phyloP scores from a whole-genome alignment of 441 rosid species.

The Erodium moschatum region DNA sequence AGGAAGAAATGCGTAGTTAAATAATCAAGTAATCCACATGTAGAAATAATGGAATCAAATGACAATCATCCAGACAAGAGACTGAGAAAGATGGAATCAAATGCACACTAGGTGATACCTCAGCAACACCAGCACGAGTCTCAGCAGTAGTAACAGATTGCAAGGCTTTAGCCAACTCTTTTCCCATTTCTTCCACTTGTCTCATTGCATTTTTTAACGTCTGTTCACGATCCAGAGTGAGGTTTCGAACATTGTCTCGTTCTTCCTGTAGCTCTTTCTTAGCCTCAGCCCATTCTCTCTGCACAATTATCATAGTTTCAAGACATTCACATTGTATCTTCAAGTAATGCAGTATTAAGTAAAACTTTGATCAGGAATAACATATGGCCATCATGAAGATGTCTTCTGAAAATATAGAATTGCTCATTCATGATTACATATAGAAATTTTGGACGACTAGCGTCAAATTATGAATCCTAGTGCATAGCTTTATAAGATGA shows the following conservation, averaged over 20 bases:
- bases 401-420: neutral
- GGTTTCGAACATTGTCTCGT: constrained; percentile 56
- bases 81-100: neutral
- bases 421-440: neutral
- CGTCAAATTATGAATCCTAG: neutral
- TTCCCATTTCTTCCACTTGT: constrained; percentile 84
- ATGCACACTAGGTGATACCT: neutral
- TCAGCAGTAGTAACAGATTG: constrained; percentile 75
- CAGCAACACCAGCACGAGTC: constrained; percentile 70
- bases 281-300: constrained; percentile 98
- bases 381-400: neutral
- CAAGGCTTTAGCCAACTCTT: constrained; percentile 66
- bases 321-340: neutral
- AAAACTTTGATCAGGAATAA: neutral
- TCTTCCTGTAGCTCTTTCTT: constrained; percentile 83
- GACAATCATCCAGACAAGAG: neutral
- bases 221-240: constrained; percentile 59
- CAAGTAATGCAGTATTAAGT: neutral
- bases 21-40: neutral
- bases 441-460: neutral
- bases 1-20: neutral
- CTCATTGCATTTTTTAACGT: constrained; percentile 61
- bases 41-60: neutral
- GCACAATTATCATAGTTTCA: constrained; percentile 9
- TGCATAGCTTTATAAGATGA: neutral